A percentile compares a stretch with the other conserved stretches of the same genome.
Conservation (phyloP, 1,284 basidiomycete genomes). For the Boletus subluridellus region DNA sequence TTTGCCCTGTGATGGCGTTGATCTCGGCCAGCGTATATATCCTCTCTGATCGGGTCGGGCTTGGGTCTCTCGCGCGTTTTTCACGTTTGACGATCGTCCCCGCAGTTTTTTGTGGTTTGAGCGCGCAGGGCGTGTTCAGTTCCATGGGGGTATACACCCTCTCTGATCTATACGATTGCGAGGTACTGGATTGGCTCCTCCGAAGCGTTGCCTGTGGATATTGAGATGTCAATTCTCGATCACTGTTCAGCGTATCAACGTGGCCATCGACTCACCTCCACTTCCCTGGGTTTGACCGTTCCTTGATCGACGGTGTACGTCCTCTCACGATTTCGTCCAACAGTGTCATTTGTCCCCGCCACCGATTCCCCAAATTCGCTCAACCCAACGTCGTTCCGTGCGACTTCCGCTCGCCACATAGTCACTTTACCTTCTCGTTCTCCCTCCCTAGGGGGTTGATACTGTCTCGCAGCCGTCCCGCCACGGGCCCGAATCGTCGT, state of each 20-base stretch:
- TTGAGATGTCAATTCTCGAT: neutral
- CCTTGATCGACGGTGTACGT: constrained; percentile 12
- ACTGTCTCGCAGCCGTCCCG: neutral
- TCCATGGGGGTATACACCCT: constrained; percentile 24
- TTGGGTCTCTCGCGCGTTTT: constrained; percentile 20
- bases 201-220: constrained; percentile 16
- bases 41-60: constrained; percentile 33
- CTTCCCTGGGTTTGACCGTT: constrained; percentile 18
- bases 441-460: constrained; percentile 10
- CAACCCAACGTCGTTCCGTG: constrained; percentile 32
- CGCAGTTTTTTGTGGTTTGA: constrained; percentile 19
- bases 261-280: constrained; percentile 20
- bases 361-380: constrained; percentile 28
- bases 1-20: constrained; percentile 31
- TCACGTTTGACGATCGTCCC: constrained; percentile 21
- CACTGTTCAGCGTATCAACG: neutral
- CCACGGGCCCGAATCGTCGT: constrained; percentile 12
- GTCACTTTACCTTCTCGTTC: constrained; percentile 44
- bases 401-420: constrained; percentile 52
- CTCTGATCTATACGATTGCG: constrained; percentile 28
- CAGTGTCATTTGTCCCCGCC: constrained; percentile 12
- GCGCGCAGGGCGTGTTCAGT: constrained; percentile 10
- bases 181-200: constrained; percentile 19
- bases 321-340: constrained; percentile 12
- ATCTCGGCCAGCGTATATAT: constrained; percentile 36